Base-by-base conservation (phyloP, 352 stramenopile species). In the Pelagophyceae sp. region DNA sequence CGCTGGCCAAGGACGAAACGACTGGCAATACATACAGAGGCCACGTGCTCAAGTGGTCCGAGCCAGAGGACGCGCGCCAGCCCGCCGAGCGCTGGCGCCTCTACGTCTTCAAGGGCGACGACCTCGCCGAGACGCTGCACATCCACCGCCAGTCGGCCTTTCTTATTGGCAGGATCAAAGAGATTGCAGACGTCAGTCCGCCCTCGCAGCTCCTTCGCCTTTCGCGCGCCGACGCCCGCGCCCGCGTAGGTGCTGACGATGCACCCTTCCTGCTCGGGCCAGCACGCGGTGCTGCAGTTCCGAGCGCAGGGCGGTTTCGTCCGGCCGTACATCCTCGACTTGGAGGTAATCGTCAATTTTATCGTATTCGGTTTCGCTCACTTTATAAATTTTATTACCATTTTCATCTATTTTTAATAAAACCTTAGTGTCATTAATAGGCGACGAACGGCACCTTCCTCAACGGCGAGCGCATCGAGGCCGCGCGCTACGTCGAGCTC, bases 211-310 rank as follows among this genome's bases (percentile, higher is more conserved):
- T n/a, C n/a, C n/a, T n/a, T n/a, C n/a, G n/a, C n/a, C n/a, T n/a
- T n/a, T n/a, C n/a, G n/a, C n/a, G n/a, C n/a, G n/a, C n/a, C n/a
- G n/a, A n/a, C n/a, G n/a, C 51, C 51, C 23, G 67, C 51, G 35
- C 51, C 58, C 38, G 33, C 35, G 15, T 95, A 99, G 78, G 94
- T 99, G 74, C 83, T 92, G 35, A 90, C 97, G 37, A 87, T 95
- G 76, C 95, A 99, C 87, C 87, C 87, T 63, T 96, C 88, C 54
- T 95, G 94, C 84, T 98, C 92, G 0, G 96, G 96, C 74, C 96
- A 99, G 86, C 96, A 99, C 83, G 94, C 94, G 0, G 96, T 99
- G 58, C 80, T 99, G 45, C 96, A 99, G 85, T 98, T 94, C 81
- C 27, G 58, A 23, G 23, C 35, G 11, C 5, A 54, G 67, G 67